Percentiles rank a stretch among this genome's conserved stretches.
These are phyloP conservation scores for Psilocybe azurescens DNA, from an alignment of 768 basidiomycete species.

Conservation along the genomic window DNA sequence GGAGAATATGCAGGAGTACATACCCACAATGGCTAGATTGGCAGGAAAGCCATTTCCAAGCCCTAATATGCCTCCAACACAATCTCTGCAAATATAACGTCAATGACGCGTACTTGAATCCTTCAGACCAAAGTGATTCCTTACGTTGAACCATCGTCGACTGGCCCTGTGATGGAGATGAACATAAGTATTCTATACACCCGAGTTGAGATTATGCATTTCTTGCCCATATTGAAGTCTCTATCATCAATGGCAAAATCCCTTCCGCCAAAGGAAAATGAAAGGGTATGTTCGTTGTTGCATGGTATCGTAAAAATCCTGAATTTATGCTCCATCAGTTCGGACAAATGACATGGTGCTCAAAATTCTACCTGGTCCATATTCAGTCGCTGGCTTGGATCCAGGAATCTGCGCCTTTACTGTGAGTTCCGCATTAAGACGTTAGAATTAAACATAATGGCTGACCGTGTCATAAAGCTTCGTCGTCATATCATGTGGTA, in stretches of 20 bases:
- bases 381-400: constrained; percentile 43
- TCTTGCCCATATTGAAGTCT: constrained; percentile 63
- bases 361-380: constrained; percentile 41
- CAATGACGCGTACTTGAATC: neutral
- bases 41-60: constrained; percentile 50
- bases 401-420: constrained; percentile 51
- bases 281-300: constrained; percentile 32
- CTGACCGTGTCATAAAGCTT: constrained; percentile 52
- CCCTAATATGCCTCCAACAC: constrained; percentile 60
- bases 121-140: constrained; percentile 1
- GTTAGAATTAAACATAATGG: neutral
- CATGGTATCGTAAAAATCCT: constrained; percentile 68
- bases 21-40: constrained; percentile 64
- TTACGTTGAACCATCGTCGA: constrained; percentile 29
- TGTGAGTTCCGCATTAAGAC: neutral
- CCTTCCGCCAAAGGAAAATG: constrained; percentile 50
- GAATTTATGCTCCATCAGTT: neutral
- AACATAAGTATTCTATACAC: neutral
- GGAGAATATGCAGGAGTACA: constrained; percentile 3
- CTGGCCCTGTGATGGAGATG: constrained; percentile 24
- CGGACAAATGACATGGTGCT: neutral
- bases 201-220: neutral
- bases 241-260: constrained; percentile 44
- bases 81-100: constrained; percentile 40
- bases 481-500: constrained; percentile 47